These are phyloP conservation scores for Ophiostoma tasmaniense DNA, from an alignment of 2,329 filamentous ascomycete species.

Conservation along the genomic window DNA sequence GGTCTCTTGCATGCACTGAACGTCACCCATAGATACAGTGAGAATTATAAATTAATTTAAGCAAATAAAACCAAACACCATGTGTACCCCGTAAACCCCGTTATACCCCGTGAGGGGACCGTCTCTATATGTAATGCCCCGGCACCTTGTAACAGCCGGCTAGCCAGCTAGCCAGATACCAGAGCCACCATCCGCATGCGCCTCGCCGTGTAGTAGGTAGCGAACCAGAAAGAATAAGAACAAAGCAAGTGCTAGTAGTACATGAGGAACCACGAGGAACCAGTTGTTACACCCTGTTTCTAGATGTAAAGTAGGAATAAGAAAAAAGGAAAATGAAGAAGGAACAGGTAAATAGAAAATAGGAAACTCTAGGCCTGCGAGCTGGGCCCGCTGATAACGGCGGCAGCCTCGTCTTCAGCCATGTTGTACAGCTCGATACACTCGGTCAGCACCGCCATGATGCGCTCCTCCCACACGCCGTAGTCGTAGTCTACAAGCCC, in stretches of 20 bases:
- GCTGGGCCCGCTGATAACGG: constrained; percentile 13
- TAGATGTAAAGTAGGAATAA: neutral
- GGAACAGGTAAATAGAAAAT: neutral
- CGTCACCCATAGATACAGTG: neutral
- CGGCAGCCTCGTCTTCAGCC: constrained; percentile 29
- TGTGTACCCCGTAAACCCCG: neutral
- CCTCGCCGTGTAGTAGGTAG: neutral
- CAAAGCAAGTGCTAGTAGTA: neutral
- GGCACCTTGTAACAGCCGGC: constrained; percentile 4
- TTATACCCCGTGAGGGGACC: constrained; percentile 15
- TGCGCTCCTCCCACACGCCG: constrained; percentile 91
- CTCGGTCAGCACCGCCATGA: constrained; percentile 44
- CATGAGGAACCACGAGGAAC: neutral
- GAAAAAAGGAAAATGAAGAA: neutral
- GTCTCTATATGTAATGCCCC: constrained; percentile 12
- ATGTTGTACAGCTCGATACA: constrained; percentile 40
- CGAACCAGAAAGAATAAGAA: neutral
- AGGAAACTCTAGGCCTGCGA: constrained; percentile 4
- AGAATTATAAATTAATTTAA: neutral
- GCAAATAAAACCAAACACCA: neutral
- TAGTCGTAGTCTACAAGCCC: constrained; percentile 97
- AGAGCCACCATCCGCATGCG: neutral
- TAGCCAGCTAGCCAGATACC: constrained; percentile 6
- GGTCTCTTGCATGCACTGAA: neutral
- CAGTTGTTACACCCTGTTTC: neutral